Evolutionary conservation across 768 basidiomycete genomes (phyloP).

Genomic region (Suillus alpinus): DNA sequence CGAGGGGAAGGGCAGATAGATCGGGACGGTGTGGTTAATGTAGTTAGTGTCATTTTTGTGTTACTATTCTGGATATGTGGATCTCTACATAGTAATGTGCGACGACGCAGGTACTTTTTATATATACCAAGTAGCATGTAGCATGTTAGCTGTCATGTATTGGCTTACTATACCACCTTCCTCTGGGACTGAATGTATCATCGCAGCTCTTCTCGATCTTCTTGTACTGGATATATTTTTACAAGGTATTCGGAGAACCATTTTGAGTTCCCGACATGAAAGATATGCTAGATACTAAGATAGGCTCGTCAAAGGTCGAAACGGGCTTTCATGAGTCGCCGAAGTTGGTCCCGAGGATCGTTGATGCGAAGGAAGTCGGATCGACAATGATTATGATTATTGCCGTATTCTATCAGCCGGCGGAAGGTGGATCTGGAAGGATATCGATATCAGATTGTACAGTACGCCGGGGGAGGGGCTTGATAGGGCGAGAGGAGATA

Average conservation of each 20-base stretch:
- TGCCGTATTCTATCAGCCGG: background rate
- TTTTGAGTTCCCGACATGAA: background rate
- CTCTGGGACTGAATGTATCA: background rate
- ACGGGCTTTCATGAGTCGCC: background rate
- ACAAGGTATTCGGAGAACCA: background rate
- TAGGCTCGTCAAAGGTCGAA: background rate
- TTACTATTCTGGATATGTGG: background rate
- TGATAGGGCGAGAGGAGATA: constrained; percentile 43
- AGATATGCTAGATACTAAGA: background rate
- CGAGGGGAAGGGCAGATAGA: constrained; percentile 16
- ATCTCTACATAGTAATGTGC: background rate
- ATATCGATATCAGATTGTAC: constrained; percentile 30
- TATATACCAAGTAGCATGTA: background rate
- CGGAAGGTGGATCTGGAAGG: constrained; percentile 10
- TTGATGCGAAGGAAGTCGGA: background rate
- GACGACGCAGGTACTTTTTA: background rate
- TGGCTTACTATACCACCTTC: background rate
- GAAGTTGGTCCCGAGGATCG: background rate
- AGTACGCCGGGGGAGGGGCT: constrained; percentile 44
- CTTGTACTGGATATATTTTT: background rate
- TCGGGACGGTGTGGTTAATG: background rate
- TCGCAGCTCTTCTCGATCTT: background rate
- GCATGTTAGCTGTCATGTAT: background rate
- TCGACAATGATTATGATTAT: too few relatives aligned
- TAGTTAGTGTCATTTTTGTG: background rate